These are phyloP conservation scores for Trametes cingulata DNA, from an alignment of 768 basidiomycete species.

Conservation along the genomic window DNA sequence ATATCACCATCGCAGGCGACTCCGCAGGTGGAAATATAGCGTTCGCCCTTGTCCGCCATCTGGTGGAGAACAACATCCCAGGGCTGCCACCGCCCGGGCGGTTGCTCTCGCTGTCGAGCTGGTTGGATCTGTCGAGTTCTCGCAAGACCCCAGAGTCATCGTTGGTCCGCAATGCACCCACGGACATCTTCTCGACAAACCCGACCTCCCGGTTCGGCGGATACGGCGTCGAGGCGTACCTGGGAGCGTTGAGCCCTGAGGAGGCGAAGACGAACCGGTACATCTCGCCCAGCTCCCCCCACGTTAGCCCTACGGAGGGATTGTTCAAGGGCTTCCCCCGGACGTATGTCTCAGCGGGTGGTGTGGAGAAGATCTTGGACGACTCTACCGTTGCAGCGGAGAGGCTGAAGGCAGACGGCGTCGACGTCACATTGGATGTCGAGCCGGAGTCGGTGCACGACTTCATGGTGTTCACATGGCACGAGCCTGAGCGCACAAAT, in stretches of 20 bases:
- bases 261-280: constrained; percentile 15
- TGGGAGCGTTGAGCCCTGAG: constrained; percentile 9
- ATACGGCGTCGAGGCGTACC: constrained; percentile 8
- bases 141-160: constrained; percentile 8
- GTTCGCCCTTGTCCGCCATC: constrained; percentile 41
- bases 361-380: constrained; percentile 28
- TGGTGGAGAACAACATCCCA: constrained; percentile 24
- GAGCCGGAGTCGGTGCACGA: constrained; percentile 33
- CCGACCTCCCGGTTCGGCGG: not conserved
- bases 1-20: constrained; percentile 53
- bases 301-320: constrained; percentile 2
- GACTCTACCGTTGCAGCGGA: constrained; percentile 9
- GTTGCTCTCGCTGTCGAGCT: constrained; percentile 39
- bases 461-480: constrained; percentile 24
- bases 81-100: constrained; percentile 29
- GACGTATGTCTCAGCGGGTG: constrained; percentile 35
- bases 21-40: constrained; percentile 58
- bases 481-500: constrained; percentile 31
- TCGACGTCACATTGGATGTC: constrained; percentile 25
- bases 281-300: constrained; percentile 20
- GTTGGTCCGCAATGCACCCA: not conserved
- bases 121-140: constrained; percentile 23
- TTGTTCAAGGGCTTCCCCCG: constrained; percentile 35
- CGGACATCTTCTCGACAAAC: constrained; percentile 3
- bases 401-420: constrained; percentile 11